Evolutionary conservation across 208 protist species (phyloP), one percentile per base, ranked within the genome.

Genomic region (Tetramitus jugosus): DNA sequence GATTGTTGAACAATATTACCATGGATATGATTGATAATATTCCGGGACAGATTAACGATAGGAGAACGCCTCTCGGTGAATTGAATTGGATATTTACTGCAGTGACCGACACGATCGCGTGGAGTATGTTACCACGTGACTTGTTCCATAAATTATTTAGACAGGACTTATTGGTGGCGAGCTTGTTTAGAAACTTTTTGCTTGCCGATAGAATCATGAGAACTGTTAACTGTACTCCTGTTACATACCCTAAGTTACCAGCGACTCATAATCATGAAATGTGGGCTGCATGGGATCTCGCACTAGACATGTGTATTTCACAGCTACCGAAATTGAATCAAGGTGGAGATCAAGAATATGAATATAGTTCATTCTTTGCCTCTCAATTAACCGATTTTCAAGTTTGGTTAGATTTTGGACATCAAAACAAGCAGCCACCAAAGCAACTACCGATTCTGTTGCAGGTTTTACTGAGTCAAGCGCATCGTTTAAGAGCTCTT

Each of bases 11-110:
- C 17, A 20, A 29, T 17, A 31, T 76, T 52, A 52, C 60, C 0
- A 39, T 35, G 10, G 91, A 93, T 35, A 92, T 93, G 87, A 87
- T 96, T 49, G 86, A 89, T 35, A 87, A 83, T 79, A 39, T 85
- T 43, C 75, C 87, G 91, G 53, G 88, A 84, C 0, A 88, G 87
- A 23, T 84, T 26, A 88, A 68, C 33, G 91, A 98, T 76, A 89
- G 91, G 69, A 86, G 88, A 62, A 95, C 94, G 3, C 91, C 92
- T 8, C 82, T 94, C 3, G 97, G 97, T 17, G 97, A 99, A 81
- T 90, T 99, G 26, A 96, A 97, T 79, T 98, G 94, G 95, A 98
- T 99, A 46, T 96, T 99, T 72, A 98, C 92, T 20, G 96, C 97
- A 1, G 89, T 99, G 45, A 99, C 96, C 0, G 97, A 99, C 84